Evolutionary conservation across 805 yeast genomes (phyloP).

Genomic region (Tanozyma kutaoensis): DNA sequence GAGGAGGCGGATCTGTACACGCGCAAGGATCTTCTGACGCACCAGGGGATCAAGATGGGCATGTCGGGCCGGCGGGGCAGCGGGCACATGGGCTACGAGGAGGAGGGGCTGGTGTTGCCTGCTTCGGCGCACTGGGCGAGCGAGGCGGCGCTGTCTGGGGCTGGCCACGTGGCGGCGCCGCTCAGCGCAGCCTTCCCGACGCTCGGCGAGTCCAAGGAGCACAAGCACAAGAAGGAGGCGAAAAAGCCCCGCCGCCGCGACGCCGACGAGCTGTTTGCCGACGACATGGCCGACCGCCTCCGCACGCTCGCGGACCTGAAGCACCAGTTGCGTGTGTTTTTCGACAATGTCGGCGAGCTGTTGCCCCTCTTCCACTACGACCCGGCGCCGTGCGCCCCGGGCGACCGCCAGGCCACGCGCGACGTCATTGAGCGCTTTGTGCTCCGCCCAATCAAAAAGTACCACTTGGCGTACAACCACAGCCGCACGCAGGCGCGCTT

Average conservation of each 20-base stretch:
- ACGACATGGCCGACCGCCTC: conserved; percentile 31
- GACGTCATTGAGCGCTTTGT: conserved; percentile 27
- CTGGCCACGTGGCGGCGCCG: conserved; percentile 24
- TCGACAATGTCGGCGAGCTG: conserved; percentile 13
- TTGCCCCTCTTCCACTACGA: conserved; percentile 42
- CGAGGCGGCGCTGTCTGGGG: conserved; percentile 6
- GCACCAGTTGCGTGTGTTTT: conserved; percentile 26
- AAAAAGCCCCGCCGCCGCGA: not conserved
- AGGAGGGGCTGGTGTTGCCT: conserved; percentile 49
- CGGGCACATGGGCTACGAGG: too few species aligned
- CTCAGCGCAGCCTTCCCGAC: conserved; percentile 45
- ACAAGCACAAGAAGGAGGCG: conserved; percentile 12
- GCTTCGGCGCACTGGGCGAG: conserved; percentile 30
- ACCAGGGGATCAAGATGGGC: conserved; percentile 50
- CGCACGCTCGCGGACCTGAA: conserved; percentile 20
- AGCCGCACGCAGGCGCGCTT: conserved; percentile 13
- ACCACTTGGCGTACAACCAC: conserved; percentile 32
- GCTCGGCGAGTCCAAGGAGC: conserved; percentile 32
- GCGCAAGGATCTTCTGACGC: conserved; percentile 74
- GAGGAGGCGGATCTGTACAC: conserved; percentile 97
- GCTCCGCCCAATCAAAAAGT: conserved; percentile 28
- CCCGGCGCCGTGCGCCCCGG: too few species aligned
- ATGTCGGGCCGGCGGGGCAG: too few species aligned
- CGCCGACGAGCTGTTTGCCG: conserved; percentile 25
- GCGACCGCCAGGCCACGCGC: too few species aligned